These are phyloP conservation scores for Selaginella moellendorffii DNA, from an alignment of 75 land plant genomes.

Conservation along the genomic window DNA sequence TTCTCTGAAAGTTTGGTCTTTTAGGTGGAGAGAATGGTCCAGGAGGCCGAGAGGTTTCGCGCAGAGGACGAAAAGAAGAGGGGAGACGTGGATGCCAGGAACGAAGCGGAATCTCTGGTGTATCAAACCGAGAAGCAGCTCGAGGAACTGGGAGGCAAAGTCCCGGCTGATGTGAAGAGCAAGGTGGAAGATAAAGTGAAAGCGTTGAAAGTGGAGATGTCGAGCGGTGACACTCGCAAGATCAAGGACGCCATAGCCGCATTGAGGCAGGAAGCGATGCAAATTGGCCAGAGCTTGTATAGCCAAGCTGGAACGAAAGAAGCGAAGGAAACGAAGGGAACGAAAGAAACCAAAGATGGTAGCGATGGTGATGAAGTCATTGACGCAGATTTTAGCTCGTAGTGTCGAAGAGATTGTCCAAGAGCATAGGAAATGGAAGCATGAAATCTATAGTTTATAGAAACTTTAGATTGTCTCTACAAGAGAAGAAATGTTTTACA, in stretches of 20 bases:
- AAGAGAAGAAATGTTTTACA: too few relatives aligned
- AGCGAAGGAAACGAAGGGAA: neutral
- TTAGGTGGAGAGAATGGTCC: slow-evolving; percentile 14
- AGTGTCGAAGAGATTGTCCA: too few relatives aligned
- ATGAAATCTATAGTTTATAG: too few relatives aligned
- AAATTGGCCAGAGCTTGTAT: slow-evolving; percentile 23
- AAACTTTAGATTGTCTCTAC: too few relatives aligned
- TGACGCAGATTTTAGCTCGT: slow-evolving; percentile 14
- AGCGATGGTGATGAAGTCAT: slow-evolving; percentile 12
- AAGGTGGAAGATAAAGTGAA: slow-evolving; percentile 70
- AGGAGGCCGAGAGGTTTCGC: slow-evolving; percentile 26
- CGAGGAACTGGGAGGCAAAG: slow-evolving; percentile 77
- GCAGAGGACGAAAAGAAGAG: slow-evolving; percentile 83
- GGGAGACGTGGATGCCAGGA: slow-evolving; percentile 79
- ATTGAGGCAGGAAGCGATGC: slow-evolving; percentile 83
- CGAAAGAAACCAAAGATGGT: slow-evolving; percentile 13
- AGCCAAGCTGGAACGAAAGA: neutral
- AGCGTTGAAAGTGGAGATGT: slow-evolving; percentile 60
- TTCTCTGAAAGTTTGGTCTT: neutral
- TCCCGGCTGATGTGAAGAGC: slow-evolving; percentile 33
- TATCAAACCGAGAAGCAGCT: slow-evolving; percentile 77
- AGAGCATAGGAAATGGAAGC: too few relatives aligned
- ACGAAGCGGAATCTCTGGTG: slow-evolving; percentile 38
- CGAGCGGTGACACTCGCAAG: slow-evolving; percentile 41
- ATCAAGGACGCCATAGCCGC: slow-evolving; percentile 71